phyloP scores from a whole-genome alignment of 2,329 filamentous ascomycete genomes.

The Fusarium proliferatum region DNA sequence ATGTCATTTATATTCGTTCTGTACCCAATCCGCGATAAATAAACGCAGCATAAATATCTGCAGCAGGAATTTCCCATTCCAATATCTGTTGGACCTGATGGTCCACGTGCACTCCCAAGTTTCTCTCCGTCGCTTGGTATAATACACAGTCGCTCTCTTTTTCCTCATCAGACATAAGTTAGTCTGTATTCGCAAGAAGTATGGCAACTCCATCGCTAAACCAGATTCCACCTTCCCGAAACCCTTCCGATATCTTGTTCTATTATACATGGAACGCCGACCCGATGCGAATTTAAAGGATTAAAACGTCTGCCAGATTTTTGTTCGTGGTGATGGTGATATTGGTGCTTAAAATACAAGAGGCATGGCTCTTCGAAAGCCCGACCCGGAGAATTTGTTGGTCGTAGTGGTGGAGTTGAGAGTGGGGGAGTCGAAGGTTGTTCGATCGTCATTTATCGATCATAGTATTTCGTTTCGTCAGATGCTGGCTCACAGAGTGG shows the following conservation, averaged over 20 bases:
- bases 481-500: conserved; percentile 40
- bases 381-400: conserved; percentile 16
- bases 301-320: conserved; percentile 38
- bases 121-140: conserved; percentile 17
- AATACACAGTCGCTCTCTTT: conserved; percentile 30
- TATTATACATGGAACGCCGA: conserved; percentile 52
- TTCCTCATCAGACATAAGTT: conserved; percentile 32
- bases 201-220: conserved; percentile 40
- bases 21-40: conserved; percentile 29
- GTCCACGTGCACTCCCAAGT: conserved; percentile 6
- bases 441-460: conserved; percentile 21
- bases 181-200: conserved; percentile 33
- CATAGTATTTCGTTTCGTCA: conserved; percentile 23
- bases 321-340: conserved; percentile 32
- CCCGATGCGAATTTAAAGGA: conserved; percentile 46
- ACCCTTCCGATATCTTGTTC: conserved; percentile 32
- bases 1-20: conserved; percentile 43
- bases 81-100: conserved; percentile 11
- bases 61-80: conserved; percentile 16
- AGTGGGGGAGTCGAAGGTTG: conserved; percentile 32
- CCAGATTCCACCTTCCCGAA: conserved; percentile 36
- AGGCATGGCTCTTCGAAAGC: conserved; percentile 12
- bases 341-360: conserved; percentile 36
- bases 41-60: conserved; percentile 22
- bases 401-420: conserved; percentile 42